phyloP scores from a whole-genome alignment of 768 basidiomycete species.

The Podaxis pistillaris region DNA sequence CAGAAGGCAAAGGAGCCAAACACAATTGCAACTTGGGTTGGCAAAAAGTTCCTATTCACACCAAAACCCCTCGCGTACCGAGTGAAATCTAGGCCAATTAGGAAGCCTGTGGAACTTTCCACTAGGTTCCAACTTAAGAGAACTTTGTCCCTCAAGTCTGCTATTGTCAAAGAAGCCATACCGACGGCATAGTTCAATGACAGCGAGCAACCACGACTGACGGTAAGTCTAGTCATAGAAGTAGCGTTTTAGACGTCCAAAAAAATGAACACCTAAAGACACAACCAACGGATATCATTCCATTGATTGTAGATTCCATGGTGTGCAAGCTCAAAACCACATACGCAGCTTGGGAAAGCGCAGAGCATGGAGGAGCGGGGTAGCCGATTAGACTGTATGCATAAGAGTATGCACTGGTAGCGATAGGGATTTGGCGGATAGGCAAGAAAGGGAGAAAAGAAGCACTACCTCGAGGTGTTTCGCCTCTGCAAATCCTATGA shows the following conservation, averaged over 20 bases:
- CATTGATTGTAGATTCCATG: neutral
- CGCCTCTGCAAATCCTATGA: neutral
- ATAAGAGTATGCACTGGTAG: conserved; percentile 10
- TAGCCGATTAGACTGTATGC: neutral
- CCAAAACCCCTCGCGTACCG: conserved; percentile 8
- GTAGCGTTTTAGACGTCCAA: neutral
- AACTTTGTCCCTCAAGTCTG: neutral
- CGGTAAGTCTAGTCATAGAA: neutral
- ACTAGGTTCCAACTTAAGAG: neutral
- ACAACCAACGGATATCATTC: neutral
- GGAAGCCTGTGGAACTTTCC: neutral
- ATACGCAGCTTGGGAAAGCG: neutral
- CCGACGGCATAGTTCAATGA: neutral
- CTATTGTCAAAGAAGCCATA: neutral
- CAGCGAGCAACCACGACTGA: neutral
- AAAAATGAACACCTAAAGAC: neutral
- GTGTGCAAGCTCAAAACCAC: neutral
- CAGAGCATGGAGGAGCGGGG: neutral
- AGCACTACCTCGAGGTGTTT: neutral
- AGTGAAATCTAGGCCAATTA: neutral
- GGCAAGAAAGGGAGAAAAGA: neutral
- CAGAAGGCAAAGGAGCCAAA: neutral
- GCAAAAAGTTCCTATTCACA: neutral
- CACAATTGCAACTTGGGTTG: neutral
- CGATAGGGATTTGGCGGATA: conserved; percentile 1